Evolutionary conservation across 2,329 filamentous ascomycete species (phyloP).

Genomic region (Diaporthe vexans): DNA sequence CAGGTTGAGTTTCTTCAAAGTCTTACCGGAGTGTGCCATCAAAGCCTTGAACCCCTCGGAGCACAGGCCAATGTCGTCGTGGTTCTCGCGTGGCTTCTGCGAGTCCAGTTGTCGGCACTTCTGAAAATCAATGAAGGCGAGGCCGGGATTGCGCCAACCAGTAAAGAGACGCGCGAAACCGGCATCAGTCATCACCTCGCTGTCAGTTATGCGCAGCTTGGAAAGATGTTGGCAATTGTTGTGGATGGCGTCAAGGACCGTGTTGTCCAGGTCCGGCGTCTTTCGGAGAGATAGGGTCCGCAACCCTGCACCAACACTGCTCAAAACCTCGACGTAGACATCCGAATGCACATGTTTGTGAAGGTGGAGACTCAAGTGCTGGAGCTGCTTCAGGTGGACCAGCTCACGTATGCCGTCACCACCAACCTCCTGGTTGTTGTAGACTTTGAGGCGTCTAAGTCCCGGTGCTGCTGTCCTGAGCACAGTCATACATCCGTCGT

Average conservation of each 20-base stretch:
- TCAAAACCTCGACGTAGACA: constrained; percentile 72
- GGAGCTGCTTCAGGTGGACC: constrained; percentile 71
- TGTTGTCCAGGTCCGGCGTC: constrained; percentile 76
- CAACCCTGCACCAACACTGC: constrained; percentile 74
- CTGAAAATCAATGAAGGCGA: constrained; percentile 80
- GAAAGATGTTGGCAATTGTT: constrained; percentile 74
- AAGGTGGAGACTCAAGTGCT: constrained; percentile 82
- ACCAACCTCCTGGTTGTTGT: constrained; percentile 82
- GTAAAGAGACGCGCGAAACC: constrained; percentile 82
- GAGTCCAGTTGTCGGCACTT: constrained; percentile 84
- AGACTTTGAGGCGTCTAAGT: constrained; percentile 82
- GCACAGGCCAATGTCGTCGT: constrained; percentile 79
- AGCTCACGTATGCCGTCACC: constrained; percentile 76
- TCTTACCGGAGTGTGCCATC: constrained; percentile 84
- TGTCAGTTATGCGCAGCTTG: constrained; percentile 88
- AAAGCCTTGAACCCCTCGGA: constrained; percentile 82
- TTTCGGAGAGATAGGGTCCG: constrained; percentile 82
- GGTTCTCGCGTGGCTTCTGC: constrained; percentile 74
- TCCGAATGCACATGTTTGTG: constrained; percentile 68
- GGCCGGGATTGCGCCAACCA: constrained; percentile 79
- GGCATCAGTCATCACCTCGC: constrained; percentile 80
- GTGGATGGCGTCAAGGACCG: constrained; percentile 79
- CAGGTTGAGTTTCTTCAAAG: constrained; percentile 79
- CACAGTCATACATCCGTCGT: constrained; percentile 75
- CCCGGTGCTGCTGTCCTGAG: constrained; percentile 76